A percentile compares a stretch with the other conserved stretches of the same genome.
Conservation (phyloP, 306 rosid species). For the Quercus robur region DNA sequence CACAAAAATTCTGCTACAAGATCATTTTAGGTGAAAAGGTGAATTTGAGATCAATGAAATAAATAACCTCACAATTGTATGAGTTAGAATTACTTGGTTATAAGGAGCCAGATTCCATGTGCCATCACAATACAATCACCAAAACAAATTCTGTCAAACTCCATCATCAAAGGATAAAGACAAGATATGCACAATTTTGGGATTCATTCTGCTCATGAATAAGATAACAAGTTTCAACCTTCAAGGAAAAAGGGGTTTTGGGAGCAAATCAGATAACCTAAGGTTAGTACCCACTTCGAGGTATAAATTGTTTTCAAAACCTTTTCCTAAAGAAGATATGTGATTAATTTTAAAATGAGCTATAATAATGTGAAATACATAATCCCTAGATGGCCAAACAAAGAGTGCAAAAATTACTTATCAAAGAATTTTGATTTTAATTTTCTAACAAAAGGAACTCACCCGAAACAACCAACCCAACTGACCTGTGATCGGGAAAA, state of each 20-base stretch:
- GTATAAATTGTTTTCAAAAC: background rate
- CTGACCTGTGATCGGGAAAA: background rate
- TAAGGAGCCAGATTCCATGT: background rate
- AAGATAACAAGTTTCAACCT: background rate
- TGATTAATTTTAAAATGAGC: background rate
- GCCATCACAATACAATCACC: background rate
- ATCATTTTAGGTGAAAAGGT: background rate
- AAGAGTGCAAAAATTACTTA: background rate
- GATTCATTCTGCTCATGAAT: background rate
- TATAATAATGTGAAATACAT: background rate
- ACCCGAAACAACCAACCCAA: background rate
- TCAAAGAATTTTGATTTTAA: background rate
- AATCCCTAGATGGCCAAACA: background rate
- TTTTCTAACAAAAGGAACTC: constrained; percentile 8
- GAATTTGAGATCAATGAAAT: background rate
- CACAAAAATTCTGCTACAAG: background rate
- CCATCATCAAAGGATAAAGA: background rate
- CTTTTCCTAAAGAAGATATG: background rate
- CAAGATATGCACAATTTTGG: background rate
- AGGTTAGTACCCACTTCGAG: background rate
- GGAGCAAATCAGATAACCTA: background rate
- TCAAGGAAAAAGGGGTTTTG: background rate
- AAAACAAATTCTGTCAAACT: background rate
- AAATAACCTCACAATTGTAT: background rate
- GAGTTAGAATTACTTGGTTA: background rate